These are phyloP conservation scores for Mycena alexandri DNA, from an alignment of 768 basidiomycete species.

Conservation along the genomic window DNA sequence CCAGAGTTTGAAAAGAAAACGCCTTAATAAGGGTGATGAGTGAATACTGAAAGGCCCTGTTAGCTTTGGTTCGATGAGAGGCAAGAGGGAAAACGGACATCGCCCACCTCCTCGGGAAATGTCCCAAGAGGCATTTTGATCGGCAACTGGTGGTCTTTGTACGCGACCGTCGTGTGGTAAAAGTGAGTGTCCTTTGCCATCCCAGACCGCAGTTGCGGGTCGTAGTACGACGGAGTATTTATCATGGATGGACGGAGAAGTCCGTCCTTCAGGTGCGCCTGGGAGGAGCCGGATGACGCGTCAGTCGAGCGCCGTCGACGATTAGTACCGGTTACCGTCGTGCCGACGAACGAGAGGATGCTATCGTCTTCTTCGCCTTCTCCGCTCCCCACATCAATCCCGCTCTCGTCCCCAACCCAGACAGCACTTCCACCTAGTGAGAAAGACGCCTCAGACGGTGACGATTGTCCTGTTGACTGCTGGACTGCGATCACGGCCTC, in stretches of 20 bases:
- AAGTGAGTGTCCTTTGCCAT: constrained; percentile 92
- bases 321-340: constrained; percentile 55
- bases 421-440: constrained; percentile 85
- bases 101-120: constrained; percentile 96
- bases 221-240: constrained; percentile 58
- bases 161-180: constrained; percentile 87
- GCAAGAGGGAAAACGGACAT: constrained; percentile 65
- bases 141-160: constrained; percentile 86
- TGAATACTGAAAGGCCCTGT: constrained; percentile 72
- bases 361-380: constrained; percentile 52
- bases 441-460: constrained; percentile 81
- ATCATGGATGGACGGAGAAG: constrained; percentile 49
- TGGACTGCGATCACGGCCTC: constrained; percentile 47
- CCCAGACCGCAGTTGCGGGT: constrained; percentile 61
- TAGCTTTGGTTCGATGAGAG: constrained; percentile 48
- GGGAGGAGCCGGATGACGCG: constrained; percentile 79
- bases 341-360: constrained; percentile 56
- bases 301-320: constrained; percentile 77
- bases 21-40: constrained; percentile 59
- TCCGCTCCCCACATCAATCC: constrained; percentile 61
- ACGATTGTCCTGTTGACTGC: constrained; percentile 52
- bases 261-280: constrained; percentile 59
- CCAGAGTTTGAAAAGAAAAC: constrained; percentile 40
- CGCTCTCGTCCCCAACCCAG: constrained; percentile 86
- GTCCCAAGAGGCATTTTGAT: constrained; percentile 92